Base-by-base conservation (phyloP, 169 alveolate species). In the Eimeria sp. region DNA sequence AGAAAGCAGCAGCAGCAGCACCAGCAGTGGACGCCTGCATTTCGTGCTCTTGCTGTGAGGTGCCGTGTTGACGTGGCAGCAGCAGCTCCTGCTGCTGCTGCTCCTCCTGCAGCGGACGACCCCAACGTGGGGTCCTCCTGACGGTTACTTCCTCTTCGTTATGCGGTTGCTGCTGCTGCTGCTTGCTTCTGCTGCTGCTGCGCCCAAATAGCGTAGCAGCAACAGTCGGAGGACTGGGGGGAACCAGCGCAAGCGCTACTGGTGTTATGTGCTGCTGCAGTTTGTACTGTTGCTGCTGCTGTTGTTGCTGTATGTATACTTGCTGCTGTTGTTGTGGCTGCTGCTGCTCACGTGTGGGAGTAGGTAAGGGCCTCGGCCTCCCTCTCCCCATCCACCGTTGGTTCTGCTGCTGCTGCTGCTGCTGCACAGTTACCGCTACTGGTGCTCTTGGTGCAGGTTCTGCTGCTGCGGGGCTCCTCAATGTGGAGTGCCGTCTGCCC, bases 251-350 rank as follows among this genome's bases (percentile, higher is more conserved):
- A 2, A 34, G 3, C 40, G n/a, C 47, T 22, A 45, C 2, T 73
- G 9, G 84, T 1, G n/a, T 25, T 30, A 0, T 20, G 3, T 22
- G 30, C 54, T 73, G 57, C 54, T 25, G 47, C 84, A 5, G 89
- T 34, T 18, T 61, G 67, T 22, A 65, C 67, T 43, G 89, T 34
- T 43, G 89, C 89, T 49, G 89, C 34, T 43, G 89, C 89, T 78
- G 84, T 9, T 27, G 57, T 25, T 25, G 47, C 84, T 11, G 89
- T 34, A 6, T 61, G 67, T 4, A 65, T 34, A 4, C 67, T 34
- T 43, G 70, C 89, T 49, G 61, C 67, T 78, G 89, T 43, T 78
- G 89, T 70, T 45, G 89, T 65, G 40, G 89, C 89, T 78, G 89
- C 89, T 43, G 89, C 67, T 20, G 57, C 40, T 78, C 89, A 61